Percentiles rank a stretch among this genome's conserved stretches.
phyloP scores from a whole-genome alignment of 805 yeast genomes.

The Scheffersomyces spartinae region DNA sequence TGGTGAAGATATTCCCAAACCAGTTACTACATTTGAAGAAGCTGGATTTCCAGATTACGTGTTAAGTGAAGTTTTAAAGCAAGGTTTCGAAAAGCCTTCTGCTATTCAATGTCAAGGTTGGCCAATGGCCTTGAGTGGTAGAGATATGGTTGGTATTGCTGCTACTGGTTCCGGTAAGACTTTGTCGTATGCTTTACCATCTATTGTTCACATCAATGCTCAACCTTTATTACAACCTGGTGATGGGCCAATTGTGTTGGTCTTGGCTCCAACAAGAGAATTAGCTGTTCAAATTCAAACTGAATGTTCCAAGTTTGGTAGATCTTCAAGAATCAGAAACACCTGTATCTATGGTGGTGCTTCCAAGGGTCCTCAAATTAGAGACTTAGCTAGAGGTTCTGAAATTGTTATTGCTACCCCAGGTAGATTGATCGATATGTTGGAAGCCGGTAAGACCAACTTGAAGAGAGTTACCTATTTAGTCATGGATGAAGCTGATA shows the following conservation, averaged over 20 bases:
- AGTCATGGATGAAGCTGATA: conserved; percentile 97
- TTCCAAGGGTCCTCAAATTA: conserved; percentile 94
- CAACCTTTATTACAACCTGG: conserved; percentile 90
- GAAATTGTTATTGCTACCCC: conserved; percentile 98
- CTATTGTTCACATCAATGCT: conserved; percentile 95
- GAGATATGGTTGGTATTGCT: conserved; percentile 98
- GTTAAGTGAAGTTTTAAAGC: conserved; percentile 73
- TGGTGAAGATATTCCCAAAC: conserved; percentile 87
- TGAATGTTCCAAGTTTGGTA: conserved; percentile 92
- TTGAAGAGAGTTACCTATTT: conserved; percentile 92
- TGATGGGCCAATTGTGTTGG: conserved; percentile 95
- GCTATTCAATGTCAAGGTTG: conserved; percentile 99
- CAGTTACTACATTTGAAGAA: conserved; percentile 86
- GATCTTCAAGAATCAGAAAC: conserved; percentile 86
- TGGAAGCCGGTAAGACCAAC: conserved; percentile 90
- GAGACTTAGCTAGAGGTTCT: conserved; percentile 90
- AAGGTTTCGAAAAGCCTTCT: conserved; percentile 91
- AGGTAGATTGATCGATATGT: conserved; percentile 96
- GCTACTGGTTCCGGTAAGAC: conserved; percentile 99
- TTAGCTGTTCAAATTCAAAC: conserved; percentile 94
- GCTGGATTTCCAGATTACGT: conserved; percentile 98
- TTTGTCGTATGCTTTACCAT: conserved; percentile 90
- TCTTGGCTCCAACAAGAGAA: conserved; percentile 97
- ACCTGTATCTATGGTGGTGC: conserved; percentile 99
- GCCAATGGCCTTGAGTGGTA: conserved; percentile 99